These are phyloP conservation scores for Colletotrichum liriopes DNA, from an alignment of 2,329 filamentous ascomycete species.

Conservation along the genomic window DNA sequence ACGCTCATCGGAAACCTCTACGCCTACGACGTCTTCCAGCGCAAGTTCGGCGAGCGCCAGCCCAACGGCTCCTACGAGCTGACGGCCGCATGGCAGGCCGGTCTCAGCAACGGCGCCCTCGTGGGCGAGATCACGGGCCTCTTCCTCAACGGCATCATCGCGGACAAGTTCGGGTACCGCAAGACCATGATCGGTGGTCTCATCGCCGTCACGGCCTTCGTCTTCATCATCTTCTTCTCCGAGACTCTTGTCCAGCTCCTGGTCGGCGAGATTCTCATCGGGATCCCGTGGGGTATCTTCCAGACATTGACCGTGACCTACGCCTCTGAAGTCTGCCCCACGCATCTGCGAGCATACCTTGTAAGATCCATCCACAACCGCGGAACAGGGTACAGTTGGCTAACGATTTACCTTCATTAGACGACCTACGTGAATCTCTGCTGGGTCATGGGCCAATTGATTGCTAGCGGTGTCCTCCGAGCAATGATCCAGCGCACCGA, in stretches of 20 bases:
- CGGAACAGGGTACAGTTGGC: background rate
- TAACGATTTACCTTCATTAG: constrained; percentile 49
- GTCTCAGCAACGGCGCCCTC: constrained; percentile 63
- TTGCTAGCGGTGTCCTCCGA: constrained; percentile 60
- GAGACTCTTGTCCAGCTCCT: constrained; percentile 58
- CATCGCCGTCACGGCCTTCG: constrained; percentile 56
- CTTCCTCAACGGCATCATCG: constrained; percentile 63
- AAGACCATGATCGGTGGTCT: constrained; percentile 64
- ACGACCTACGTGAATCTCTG: constrained; percentile 64
- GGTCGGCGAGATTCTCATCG: constrained; percentile 62
- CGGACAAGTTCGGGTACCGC: constrained; percentile 63
- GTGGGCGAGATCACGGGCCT: constrained; percentile 67
- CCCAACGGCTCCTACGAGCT: constrained; percentile 61
- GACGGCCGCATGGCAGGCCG: constrained; percentile 66
- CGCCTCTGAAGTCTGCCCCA: constrained; percentile 63
- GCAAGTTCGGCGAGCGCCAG: constrained; percentile 56
- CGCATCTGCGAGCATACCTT: constrained; percentile 64
- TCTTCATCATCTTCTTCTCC: constrained; percentile 66
- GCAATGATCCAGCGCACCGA: constrained; percentile 55
- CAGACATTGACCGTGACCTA: constrained; percentile 65
- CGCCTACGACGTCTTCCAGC: constrained; percentile 51
- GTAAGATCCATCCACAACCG: constrained; percentile 50
- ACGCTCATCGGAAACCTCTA: constrained; percentile 41
- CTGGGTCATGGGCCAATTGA: constrained; percentile 65
- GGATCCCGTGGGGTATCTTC: constrained; percentile 64